Evolutionary conservation across 306 rosid genomes (phyloP).

Genomic region (Cyamopsis tetragonoloba): DNA sequence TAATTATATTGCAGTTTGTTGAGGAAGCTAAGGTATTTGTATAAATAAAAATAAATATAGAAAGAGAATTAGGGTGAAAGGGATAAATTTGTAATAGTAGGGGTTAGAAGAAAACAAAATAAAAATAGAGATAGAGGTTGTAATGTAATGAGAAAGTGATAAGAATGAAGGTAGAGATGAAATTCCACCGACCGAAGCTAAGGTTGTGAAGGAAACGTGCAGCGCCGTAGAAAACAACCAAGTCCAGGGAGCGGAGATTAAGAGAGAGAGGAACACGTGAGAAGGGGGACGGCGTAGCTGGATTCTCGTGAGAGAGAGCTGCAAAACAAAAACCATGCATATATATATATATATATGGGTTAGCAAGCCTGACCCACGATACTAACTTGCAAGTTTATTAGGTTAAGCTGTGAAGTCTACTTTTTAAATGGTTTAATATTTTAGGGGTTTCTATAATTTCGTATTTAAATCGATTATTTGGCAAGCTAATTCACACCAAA

Average conservation of each 20-base stretch:
- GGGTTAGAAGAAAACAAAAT: not conserved
- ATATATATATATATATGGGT: not conserved
- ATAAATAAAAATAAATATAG: no score
- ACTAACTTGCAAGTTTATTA: no score
- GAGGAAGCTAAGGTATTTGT: no score
- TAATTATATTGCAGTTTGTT: not conserved
- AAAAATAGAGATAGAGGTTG: not conserved
- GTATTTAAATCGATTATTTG: no score
- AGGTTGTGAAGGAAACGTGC: constrained; percentile 50
- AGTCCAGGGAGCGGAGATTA: constrained; percentile 16
- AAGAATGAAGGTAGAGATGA: not conserved
- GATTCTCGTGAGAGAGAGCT: constrained; percentile 70
- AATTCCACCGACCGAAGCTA: constrained; percentile 42
- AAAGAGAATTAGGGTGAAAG: no score
- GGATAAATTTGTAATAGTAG: no score
- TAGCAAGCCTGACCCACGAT: no score
- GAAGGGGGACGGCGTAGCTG: constrained; percentile 40
- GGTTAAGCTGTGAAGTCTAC: no score
- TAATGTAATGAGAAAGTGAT: not conserved
- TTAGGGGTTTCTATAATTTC: no score
- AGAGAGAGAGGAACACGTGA: constrained; percentile 44
- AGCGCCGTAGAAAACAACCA: constrained; percentile 33
- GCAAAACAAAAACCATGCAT: constrained; percentile 25
- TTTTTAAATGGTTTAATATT: no score
- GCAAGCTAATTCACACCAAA: no score